phyloP scores from a whole-genome alignment of 106 monocot genomes.

The Phalaenopsis aphrodite region DNA sequence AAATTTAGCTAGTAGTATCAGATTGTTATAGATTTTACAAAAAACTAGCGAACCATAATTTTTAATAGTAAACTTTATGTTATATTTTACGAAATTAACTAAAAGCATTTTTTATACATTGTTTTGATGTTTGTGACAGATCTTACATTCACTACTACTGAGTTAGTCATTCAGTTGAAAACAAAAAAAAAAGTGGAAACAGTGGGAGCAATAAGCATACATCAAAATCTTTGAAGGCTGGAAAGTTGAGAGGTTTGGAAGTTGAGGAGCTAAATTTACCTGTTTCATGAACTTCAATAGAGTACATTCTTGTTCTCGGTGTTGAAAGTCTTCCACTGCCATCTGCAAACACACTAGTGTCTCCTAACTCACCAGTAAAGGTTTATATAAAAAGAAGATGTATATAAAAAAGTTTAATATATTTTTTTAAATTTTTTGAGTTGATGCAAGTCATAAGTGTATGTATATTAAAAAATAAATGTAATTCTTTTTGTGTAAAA shows the following conservation, averaged over 20 bases:
- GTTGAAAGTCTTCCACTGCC: slow-evolving; percentile 13
- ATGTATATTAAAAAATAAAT: too few relatives aligned
- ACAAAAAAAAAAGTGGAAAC: slow-evolving; percentile 14
- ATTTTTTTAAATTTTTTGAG: too few relatives aligned
- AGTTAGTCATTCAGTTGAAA: slow-evolving; percentile 15
- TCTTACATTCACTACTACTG: slow-evolving; percentile 15
- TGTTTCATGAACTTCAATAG: slow-evolving; percentile 27
- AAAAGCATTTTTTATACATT: background rate
- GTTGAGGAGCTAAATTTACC: slow-evolving; percentile 8
- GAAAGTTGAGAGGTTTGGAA: slow-evolving; percentile 49
- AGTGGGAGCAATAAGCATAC: slow-evolving; percentile 26
- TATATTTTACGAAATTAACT: too few relatives aligned
- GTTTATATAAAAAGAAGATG: background rate
- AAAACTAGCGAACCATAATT: too few relatives aligned
- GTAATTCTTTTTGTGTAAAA: too few relatives aligned
- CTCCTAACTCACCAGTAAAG: slow-evolving; percentile 20
- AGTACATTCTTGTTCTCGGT: slow-evolving; percentile 17
- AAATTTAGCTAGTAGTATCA: too few relatives aligned
- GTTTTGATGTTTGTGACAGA: slow-evolving; percentile 17
- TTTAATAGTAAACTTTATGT: too few relatives aligned
- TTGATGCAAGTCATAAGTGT: too few relatives aligned
- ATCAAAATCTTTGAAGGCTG: slow-evolving; percentile 17
- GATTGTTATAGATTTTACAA: too few relatives aligned
- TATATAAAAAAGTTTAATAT: too few relatives aligned
- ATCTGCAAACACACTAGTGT: slow-evolving; percentile 5